Conservation (phyloP, 2,329 filamentous ascomycete genomes). For the Furcasterigmium sp. region DNA sequence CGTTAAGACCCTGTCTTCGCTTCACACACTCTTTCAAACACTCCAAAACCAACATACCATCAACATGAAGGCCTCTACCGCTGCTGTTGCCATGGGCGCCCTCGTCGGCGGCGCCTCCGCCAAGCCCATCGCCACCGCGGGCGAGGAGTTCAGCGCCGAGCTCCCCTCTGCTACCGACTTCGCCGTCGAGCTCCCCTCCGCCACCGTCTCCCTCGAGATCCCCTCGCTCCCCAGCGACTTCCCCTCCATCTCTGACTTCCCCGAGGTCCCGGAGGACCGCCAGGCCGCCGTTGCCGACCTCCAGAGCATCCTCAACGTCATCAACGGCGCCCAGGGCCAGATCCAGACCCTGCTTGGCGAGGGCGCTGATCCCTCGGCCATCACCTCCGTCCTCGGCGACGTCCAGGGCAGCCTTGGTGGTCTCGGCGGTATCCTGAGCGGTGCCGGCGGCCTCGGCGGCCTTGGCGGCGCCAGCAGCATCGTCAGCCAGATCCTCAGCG, state of each 20-base stretch:
- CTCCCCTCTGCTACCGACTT: neutral
- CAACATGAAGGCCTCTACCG: conserved; percentile 10
- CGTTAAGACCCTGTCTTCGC: neutral
- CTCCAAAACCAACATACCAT: neutral
- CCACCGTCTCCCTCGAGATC: neutral
- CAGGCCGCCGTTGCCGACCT: conserved; percentile 2
- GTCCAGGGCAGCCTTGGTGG: neutral
- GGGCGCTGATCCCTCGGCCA: neutral
- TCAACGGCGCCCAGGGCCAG: neutral
- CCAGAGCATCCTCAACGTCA: conserved; percentile 3
- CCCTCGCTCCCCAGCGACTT: conserved; percentile 4
- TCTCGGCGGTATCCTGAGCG: neutral
- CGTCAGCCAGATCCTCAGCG: neutral
- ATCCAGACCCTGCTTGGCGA: neutral
- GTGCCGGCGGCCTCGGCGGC: neutral
- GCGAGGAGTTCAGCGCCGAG: neutral
- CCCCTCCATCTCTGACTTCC: conserved; percentile 2
- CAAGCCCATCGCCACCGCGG: neutral
- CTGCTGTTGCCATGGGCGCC: conserved; percentile 2
- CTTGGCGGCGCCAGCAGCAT: neutral
- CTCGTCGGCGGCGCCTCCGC: conserved; percentile 1
- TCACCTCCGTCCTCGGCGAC: conserved; percentile 4
- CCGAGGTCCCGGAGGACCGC: conserved; percentile 1
- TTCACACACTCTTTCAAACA: conserved; percentile 1
- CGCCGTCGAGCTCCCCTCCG: neutral